A percentile compares a stretch with the other conserved stretches of the same genome.
These are phyloP conservation scores for Fusarium sarcochroum DNA, from an alignment of 2,329 filamentous ascomycete genomes.

Conservation along the genomic window DNA sequence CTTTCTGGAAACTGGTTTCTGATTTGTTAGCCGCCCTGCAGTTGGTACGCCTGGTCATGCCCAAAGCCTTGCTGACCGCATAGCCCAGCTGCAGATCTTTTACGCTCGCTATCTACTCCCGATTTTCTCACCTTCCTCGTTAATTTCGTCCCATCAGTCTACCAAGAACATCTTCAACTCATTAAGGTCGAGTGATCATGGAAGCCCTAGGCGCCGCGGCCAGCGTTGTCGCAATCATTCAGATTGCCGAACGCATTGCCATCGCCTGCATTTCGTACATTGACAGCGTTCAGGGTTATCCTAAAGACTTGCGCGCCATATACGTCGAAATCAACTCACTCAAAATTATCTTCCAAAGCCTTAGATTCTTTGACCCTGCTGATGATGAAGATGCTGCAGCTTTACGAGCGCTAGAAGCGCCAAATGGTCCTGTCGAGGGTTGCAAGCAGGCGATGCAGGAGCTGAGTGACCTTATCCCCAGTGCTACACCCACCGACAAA, in stretches of 20 bases:
- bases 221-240: background rate
- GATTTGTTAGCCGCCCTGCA: too few species aligned
- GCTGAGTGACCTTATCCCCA: background rate
- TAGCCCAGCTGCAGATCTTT: background rate
- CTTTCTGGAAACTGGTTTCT: too few species aligned
- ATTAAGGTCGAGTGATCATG: background rate
- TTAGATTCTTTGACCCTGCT: background rate
- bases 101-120: background rate
- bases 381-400: background rate
- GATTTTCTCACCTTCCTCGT: background rate
- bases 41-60: too few species aligned
- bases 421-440: background rate
- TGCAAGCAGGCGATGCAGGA: background rate
- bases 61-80: too few species aligned
- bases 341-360: background rate
- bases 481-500: accelerated
- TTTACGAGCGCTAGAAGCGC: background rate
- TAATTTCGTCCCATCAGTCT: background rate
- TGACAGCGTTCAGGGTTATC: background rate
- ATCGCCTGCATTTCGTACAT: background rate
- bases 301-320: background rate
- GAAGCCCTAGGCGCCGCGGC: background rate
- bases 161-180: background rate
- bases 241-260: background rate
- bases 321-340: background rate